A percentile compares a stretch with the other conserved stretches of the same genome.
Conservation (phyloP, 495 filamentous ascomycete genomes). For the Xeromyces bisporus region DNA sequence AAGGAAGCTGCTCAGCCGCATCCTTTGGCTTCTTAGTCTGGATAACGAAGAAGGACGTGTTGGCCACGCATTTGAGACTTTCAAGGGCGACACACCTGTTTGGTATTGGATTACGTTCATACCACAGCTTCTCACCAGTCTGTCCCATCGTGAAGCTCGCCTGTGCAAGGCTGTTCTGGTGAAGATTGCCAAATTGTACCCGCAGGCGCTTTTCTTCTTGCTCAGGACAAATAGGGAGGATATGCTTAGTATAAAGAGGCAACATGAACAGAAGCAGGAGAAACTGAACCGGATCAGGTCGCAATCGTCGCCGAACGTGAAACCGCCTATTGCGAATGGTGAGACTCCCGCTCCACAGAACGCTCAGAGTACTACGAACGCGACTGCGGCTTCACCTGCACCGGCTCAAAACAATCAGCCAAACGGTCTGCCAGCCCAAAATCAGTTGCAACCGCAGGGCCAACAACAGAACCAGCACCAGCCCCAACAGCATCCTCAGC, state of each 20-base stretch:
- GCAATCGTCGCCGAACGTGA: conserved; percentile 31
- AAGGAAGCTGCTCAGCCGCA: conserved; percentile 83
- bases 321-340: conserved; percentile 36
- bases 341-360: conserved; percentile 27
- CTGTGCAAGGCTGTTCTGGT: conserved; percentile 65
- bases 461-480: conserved; percentile 5
- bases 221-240: conserved; percentile 90
- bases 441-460: conserved; percentile 6
- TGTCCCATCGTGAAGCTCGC: conserved; percentile 79
- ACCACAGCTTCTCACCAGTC: conserved; percentile 77
- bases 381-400: conserved; percentile 10
- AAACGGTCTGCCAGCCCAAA: conserved; percentile 18
- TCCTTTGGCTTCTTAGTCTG: conserved; percentile 89
- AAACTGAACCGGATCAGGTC: conserved; percentile 30
- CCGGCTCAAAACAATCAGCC: neutral
- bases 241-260: conserved; percentile 79
- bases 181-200: conserved; percentile 89
- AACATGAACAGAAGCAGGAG: conserved; percentile 63
- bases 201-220: conserved; percentile 88
- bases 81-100: conserved; percentile 85
- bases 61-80: conserved; percentile 69
- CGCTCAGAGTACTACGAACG: conserved; percentile 16
- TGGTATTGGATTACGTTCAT: conserved; percentile 99
- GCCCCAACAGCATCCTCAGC: conserved; percentile 10
- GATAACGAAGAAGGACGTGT: conserved; percentile 75